Evolutionary conservation across 441 rosid genomes (phyloP), one percentile per base, ranked within the genome.

Genomic region (Erodium chrysanthum): DNA sequence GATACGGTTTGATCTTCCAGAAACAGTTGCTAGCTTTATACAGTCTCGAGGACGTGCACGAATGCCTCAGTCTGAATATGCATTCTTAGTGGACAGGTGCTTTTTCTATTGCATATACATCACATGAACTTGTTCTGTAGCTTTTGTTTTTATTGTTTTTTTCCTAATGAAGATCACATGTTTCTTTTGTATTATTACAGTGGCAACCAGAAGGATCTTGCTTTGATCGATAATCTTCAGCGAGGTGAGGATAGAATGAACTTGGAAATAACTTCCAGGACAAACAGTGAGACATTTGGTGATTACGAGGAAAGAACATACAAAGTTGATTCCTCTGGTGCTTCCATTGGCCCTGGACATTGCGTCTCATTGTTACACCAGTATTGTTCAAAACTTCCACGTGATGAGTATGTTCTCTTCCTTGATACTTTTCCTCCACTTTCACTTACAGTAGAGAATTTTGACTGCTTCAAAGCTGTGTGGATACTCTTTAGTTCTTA

Each of bases 11-110:
- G 98, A 94, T 85, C 90, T 91, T 79, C 98, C 98, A 54, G 96
- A 94, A 85, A 88, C 94, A 70, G 96, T 91, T 64, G 78, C 96
- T 67, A 94, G 98, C 84, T 94, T 94, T 81, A 94, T 91, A 73
- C 98, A 94, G 84, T 94, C 98, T 12, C 86, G 98, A 84, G 97
- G 98, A n/a, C 98, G 98, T 17, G 98, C 98, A 63, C 83, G 98
- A 67, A 91, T 91, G 98, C 90, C 96, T 68, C 85, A 86, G 73
- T 94, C 98, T 67, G 96, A 94, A 82, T 94, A 94, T 84, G 97
- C 88, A 66, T 94, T 94, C 83, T 80, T 94, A 74, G 97, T 94
- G 73, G 85, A 94, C 88, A 75, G 98, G 98, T 94, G 71, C 67
- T 71, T 70, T 22, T 72, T 76, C 65, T 17, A 35, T 56, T 66